A percentile compares a stretch with the other conserved stretches of the same genome.
Conservation (phyloP, 176 grass and related monocot species). For the Microstegium vimineum region DNA sequence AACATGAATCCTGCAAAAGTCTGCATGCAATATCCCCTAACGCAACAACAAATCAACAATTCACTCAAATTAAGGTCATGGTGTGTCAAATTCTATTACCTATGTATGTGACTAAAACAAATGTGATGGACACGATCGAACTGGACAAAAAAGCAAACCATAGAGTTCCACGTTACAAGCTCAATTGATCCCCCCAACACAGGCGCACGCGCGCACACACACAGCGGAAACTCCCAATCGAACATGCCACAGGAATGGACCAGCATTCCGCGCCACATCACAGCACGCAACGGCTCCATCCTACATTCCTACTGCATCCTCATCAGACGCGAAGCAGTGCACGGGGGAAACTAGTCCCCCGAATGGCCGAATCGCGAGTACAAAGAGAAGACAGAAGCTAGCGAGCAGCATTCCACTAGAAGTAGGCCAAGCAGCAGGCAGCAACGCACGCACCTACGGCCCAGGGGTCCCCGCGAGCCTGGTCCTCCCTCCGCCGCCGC, state of each 20-base stretch:
- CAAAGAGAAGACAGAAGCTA: not conserved
- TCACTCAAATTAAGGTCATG: not conserved
- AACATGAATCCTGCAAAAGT: not conserved
- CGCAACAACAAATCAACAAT: not conserved
- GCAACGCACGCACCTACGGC: not conserved
- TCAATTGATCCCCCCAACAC: not conserved
- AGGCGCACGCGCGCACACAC: no score
- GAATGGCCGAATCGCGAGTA: not conserved
- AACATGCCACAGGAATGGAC: not conserved
- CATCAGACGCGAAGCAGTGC: not conserved
- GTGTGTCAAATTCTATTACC: not conserved
- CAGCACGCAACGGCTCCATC: not conserved
- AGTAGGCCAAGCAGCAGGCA: not conserved
- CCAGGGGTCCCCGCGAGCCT: not conserved
- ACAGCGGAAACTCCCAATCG: not conserved
- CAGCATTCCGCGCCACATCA: not conserved
- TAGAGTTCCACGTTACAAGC: not conserved
- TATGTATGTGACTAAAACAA: not conserved
- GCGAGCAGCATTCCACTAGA: not conserved
- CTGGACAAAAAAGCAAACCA: not conserved
- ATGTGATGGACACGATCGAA: not conserved
- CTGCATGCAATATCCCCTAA: not conserved
- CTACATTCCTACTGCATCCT: not conserved
- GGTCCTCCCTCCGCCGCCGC: conserved; percentile 3
- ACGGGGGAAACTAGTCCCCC: not conserved